phyloP scores from a whole-genome alignment of 2,329 filamentous ascomycete species.

The Aspergillus amoenus region DNA sequence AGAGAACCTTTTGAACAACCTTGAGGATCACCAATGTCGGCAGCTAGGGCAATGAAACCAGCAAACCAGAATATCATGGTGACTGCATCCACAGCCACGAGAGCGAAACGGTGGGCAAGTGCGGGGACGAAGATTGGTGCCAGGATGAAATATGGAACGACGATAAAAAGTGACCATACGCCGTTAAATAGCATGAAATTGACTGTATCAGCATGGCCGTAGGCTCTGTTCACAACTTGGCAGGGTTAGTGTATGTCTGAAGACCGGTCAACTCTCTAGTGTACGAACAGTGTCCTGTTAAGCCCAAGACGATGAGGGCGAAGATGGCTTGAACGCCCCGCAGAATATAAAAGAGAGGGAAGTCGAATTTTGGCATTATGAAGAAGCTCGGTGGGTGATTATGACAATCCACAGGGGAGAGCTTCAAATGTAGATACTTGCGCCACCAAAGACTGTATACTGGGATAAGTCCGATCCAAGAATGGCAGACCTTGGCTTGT shows the following conservation, averaged over 20 bases:
- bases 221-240: conserved; percentile 55
- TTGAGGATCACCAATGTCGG: conserved; percentile 56
- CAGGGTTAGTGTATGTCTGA: not conserved
- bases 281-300: conserved; percentile 69
- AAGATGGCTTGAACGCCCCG: conserved; percentile 68
- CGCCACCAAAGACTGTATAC: not conserved
- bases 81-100: conserved; percentile 66
- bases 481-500: not conserved
- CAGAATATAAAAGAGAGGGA: conserved; percentile 41
- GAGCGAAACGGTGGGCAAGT: conserved; percentile 62
- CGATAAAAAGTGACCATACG: conserved; percentile 71
- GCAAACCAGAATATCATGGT: conserved; percentile 90
- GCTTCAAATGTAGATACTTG: not conserved
- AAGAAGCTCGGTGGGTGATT: not conserved
- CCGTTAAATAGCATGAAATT: conserved; percentile 79
- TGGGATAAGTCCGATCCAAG: not conserved
- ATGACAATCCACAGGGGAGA: not conserved
- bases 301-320: conserved; percentile 70
- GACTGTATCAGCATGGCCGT: conserved; percentile 48
- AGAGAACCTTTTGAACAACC: conserved; percentile 53
- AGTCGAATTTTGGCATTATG: conserved; percentile 3
- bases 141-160: conserved; percentile 67
- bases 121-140: conserved; percentile 62
- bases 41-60: conserved; percentile 75
- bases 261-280: not conserved